Base-by-base conservation (phyloP, 345 rosid species). In the Brassica rapa region DNA sequence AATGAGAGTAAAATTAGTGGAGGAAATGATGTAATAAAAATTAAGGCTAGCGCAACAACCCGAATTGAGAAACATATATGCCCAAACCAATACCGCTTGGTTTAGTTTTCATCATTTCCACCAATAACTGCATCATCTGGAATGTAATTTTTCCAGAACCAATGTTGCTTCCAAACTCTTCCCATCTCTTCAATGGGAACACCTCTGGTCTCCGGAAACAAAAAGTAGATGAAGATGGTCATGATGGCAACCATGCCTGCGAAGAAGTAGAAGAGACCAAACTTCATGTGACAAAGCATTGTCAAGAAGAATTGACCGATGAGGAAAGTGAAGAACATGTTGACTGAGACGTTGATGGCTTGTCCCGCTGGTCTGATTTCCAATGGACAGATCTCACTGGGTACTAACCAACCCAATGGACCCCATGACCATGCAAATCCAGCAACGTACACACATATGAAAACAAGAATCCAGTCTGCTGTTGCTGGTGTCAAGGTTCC, bases 191-290 rank as follows among this genome's bases (percentile, higher is more conserved):
- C 89, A 55, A 90, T 85, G 0, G 94, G 94, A 30, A 85, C 67
- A 59, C 79, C 84, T 74, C 85, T 87, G 2, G 94, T 88, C 88
- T 89, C 91, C 0, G 94, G 91, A 74, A 89, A 60, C 70, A 89
- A 51, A 8, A 79, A 79, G 78, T 83, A 71, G 11, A 87, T 82
- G 71, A 87, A 89, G 11, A 63, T 66, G 2, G 90, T 89, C 94
- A 89, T 88, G 68, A 84, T 71, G 5, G 66, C 81, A 24, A 88
- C 86, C 86, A 89, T 86, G 29, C 79, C 84, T 11, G 83, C 90
- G 53, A 87, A 89, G 79, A 89, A 83, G 85, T 82, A 82, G 90
- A 89, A 89, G 65, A 85, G 81, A 39, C 91, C 90, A 1, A 88
- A 70, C 84, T 86, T 88, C 53, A 89, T 82, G 56, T 82, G 87